Evolutionary conservation across 2,329 filamentous ascomycete species (phyloP), one percentile per base, ranked within the genome.

Genomic region (Monosporascus sp.): DNA sequence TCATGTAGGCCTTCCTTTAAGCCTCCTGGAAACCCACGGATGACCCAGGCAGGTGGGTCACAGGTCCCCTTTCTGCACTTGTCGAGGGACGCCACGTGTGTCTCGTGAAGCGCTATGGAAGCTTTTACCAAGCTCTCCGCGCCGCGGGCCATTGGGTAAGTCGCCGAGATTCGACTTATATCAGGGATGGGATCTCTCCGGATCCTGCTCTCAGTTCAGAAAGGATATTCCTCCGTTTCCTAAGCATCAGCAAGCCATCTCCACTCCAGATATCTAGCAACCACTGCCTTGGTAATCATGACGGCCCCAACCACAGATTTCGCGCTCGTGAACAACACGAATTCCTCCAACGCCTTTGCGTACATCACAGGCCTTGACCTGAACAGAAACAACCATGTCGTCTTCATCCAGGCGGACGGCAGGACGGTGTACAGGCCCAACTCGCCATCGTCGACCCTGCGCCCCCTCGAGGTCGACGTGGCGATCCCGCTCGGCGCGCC

Each of bases 361-460:
- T 87, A 89, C 67, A 79, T 94, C 63, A 91, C 85, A 1, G 88
- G 88, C 20, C 74, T 77, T 18, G 82, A 83, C 35, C 65, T 86
- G 45, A 77, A 83, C 65, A 79, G 80, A 18, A 77, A 79, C 65
- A 81, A 82, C 61, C 75, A 75, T 15, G 74, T 85, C 20, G 78
- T 86, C 55, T 74, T 91, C 44, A 74, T 91, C 25, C 74, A 80
- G 60, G 72, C 85, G 15, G 87, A 91, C 63, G 88, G 88, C 47
- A 71, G 73, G 51, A 87, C 83, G 5, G 70, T 81, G 5, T 87
- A 88, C 70, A 85, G 80, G 57, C 88, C 88, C 1, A 64, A 68
- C 0, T 85, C 82, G 6, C 86, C 87, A 0, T 64, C 74, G 1
- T 61, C 68, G 3, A 74, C 77, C 11, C 74, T 80, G 25, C 67